phyloP scores from a whole-genome alignment of 805 yeast species.

The Ogataea corticis region DNA sequence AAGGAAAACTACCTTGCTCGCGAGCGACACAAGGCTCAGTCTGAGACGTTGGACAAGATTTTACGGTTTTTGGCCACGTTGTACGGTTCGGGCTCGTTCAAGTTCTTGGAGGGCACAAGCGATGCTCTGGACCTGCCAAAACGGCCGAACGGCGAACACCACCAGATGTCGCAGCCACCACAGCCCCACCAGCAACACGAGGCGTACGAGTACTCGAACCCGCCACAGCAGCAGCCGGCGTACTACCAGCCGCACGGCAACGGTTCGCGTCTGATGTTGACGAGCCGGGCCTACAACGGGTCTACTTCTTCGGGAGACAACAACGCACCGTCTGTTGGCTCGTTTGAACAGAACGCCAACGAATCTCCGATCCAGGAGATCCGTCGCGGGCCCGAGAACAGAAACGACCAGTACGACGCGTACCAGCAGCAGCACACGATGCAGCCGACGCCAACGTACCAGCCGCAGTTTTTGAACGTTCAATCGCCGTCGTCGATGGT shows the following conservation, averaged over 20 bases:
- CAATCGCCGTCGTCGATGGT: constrained; percentile 17
- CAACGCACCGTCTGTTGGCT: constrained; percentile 2
- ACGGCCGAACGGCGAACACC: constrained; percentile 8
- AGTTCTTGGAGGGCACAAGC: constrained; percentile 29
- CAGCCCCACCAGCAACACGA: constrained; percentile 14
- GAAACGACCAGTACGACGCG: constrained; percentile 27
- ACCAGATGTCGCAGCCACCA: constrained; percentile 7
- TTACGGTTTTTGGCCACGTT: constrained; percentile 83
- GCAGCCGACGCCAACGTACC: constrained; percentile 4
- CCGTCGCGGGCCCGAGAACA: constrained; percentile 32
- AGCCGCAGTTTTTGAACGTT: constrained; percentile 3
- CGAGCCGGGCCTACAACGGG: constrained; percentile 28
- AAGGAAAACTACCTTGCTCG: constrained; percentile 80
- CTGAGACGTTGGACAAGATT: constrained; percentile 85
- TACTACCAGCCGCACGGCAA: constrained; percentile 11
- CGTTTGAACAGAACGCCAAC: constrained; percentile 13
- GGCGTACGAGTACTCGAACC: constrained; percentile 13
- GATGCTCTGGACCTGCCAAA: constrained; percentile 17
- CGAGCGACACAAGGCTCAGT: constrained; percentile 82
- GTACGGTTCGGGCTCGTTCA: constrained; percentile 62
- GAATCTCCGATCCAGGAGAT: constrained; percentile 33
- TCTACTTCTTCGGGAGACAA: constrained; percentile 11
- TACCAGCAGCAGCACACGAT: constrained; percentile 4
- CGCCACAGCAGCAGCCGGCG: constrained; percentile 10
- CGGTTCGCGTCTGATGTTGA: constrained; percentile 28